A percentile compares a stretch with the other conserved stretches of the same genome.
Conservation (phyloP, 495 filamentous ascomycete species). For the Mytilinidion resinicola region DNA sequence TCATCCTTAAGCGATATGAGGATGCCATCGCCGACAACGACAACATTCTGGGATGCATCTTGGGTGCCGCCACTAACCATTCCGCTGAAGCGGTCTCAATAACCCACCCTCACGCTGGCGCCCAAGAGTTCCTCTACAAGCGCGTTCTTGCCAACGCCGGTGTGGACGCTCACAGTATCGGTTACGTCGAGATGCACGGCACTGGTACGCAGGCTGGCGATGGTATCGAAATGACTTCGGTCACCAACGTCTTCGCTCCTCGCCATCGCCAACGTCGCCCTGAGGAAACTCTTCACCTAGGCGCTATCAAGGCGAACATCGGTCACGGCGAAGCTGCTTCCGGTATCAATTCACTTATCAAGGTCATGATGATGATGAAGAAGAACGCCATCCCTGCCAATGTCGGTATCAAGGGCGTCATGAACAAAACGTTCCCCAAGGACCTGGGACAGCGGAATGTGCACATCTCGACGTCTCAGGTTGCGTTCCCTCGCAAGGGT, state of each 20-base stretch:
- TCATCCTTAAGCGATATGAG: constrained; percentile 46
- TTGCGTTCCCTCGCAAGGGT: constrained; percentile 57
- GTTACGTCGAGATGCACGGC: constrained; percentile 50
- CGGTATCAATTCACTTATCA: constrained; percentile 74
- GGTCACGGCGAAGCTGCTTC: constrained; percentile 88
- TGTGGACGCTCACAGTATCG: constrained; percentile 45
- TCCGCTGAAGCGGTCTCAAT: constrained; percentile 41
- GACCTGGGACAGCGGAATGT: constrained; percentile 70
- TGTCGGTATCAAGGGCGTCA: constrained; percentile 76
- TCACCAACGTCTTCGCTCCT: constrained; percentile 73
- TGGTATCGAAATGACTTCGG: constrained; percentile 41
- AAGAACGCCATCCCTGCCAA: constrained; percentile 79
- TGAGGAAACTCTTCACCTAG: constrained; percentile 69
- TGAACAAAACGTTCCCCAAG: constrained; percentile 76
- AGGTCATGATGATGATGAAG: constrained; percentile 81
- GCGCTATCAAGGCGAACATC: constrained; percentile 81
- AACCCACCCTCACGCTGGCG: constrained; percentile 44
- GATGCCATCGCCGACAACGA: constrained; percentile 46
- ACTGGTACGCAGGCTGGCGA: constrained; percentile 45
- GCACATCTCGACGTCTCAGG: constrained; percentile 55
- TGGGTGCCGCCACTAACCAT: constrained; percentile 41
- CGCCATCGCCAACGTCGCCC: constrained; percentile 54
- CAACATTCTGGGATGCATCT: constrained; percentile 43
- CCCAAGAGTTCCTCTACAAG: constrained; percentile 43
- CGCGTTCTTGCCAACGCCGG: constrained; percentile 41